These are phyloP conservation scores for Paecilomyces dactylethromorphus DNA, from an alignment of 2,329 filamentous ascomycete species.

Conservation along the genomic window DNA sequence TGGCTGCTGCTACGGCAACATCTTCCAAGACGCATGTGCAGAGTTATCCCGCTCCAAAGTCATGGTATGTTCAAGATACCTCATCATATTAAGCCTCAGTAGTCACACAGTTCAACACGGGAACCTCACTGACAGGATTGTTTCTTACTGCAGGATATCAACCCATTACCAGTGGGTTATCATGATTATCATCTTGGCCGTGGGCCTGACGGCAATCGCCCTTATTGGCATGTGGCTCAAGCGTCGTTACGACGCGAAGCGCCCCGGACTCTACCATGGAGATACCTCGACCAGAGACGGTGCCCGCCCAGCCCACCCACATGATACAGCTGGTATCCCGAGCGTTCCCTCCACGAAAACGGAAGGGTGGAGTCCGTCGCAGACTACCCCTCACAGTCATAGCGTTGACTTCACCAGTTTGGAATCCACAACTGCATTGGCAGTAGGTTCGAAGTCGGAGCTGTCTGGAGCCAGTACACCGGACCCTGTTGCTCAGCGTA, in stretches of 20 bases:
- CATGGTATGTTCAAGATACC: slow-evolving; percentile 16
- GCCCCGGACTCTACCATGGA: slow-evolving; percentile 26
- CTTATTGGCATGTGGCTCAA: slow-evolving; percentile 64
- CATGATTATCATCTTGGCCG: slow-evolving; percentile 67
- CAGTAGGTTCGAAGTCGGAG: not conserved
- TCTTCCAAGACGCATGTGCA: slow-evolving; percentile 8
- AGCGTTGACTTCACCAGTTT: slow-evolving; percentile 7
- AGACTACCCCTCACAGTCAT: slow-evolving; percentile 6
- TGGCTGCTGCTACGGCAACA: slow-evolving; percentile 16
- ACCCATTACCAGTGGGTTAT: slow-evolving; percentile 74
- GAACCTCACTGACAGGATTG: not conserved
- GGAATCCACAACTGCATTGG: slow-evolving; percentile 2
- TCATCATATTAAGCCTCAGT: not conserved
- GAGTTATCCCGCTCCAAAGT: slow-evolving; percentile 2
- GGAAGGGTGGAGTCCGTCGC: slow-evolving; percentile 10
- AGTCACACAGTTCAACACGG: not conserved
- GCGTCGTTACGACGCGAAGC: slow-evolving; percentile 63
- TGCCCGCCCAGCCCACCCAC: not conserved
- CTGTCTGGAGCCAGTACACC: not conserved
- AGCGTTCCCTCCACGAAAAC: not conserved
- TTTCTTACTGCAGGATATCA: slow-evolving; percentile 48
- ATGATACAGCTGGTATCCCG: not conserved
- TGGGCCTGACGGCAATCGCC: slow-evolving; percentile 63
- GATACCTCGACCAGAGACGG: slow-evolving; percentile 8
- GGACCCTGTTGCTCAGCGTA: not conserved